Evolutionary conservation across 2,329 filamentous ascomycete genomes (phyloP).

Genomic region (Dactylonectria estremocensis): DNA sequence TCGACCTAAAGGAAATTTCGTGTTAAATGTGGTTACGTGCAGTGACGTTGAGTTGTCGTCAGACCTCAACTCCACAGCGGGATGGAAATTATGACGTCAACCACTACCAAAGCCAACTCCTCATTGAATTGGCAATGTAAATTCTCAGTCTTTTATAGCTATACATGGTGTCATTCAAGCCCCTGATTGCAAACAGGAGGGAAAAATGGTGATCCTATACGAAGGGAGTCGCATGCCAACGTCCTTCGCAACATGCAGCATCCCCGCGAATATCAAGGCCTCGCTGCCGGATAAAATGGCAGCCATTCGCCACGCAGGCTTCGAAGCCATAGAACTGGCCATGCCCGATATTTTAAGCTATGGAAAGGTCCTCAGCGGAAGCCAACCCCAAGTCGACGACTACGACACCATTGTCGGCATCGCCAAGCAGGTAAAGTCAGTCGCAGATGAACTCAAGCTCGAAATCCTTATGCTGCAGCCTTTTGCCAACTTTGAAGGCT

Average conservation of each 20-base stretch:
- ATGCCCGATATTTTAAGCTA: conserved; percentile 81
- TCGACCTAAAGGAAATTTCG: too few species aligned
- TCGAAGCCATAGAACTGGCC: conserved; percentile 79
- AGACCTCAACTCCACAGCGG: too few species aligned
- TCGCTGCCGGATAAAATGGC: conserved; percentile 73
- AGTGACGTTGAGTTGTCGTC: too few species aligned
- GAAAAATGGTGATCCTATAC: too few species aligned
- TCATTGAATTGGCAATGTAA: too few species aligned
- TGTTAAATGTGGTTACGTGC: too few species aligned
- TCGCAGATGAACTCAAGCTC: conserved; percentile 69
- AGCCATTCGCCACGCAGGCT: conserved; percentile 76
- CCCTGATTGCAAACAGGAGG: too few species aligned
- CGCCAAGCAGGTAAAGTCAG: conserved; percentile 66
- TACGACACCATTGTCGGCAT: conserved; percentile 71
- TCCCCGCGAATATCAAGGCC: conserved; percentile 61
- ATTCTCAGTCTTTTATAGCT: too few species aligned
- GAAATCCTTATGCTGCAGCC: conserved; percentile 81
- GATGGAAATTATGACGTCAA: too few species aligned
- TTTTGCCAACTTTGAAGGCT: conserved; percentile 84
- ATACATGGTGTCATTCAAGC: too few species aligned
- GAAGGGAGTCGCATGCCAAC: conserved; percentile 15
- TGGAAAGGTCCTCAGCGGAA: conserved; percentile 65
- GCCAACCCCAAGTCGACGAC: conserved; percentile 69
- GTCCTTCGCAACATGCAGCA: conserved; percentile 70
- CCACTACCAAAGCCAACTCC: too few species aligned